Base-by-base conservation (phyloP, 2,329 filamentous ascomycete genomes). In the Xylariaceae sp. region DNA sequence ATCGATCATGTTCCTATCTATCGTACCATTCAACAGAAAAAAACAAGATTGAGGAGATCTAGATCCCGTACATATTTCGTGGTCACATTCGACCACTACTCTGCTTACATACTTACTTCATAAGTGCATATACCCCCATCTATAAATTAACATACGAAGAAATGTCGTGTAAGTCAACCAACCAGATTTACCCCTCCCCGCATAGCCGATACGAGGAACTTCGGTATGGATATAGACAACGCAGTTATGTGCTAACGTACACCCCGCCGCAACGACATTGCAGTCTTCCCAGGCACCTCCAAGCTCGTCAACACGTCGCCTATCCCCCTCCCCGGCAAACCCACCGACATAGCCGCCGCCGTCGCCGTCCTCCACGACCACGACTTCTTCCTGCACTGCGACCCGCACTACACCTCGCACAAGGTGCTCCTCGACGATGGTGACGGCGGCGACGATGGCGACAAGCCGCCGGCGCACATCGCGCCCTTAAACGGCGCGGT, bases 341-440 rank as follows among this genome's bases (percentile, higher is more conserved):
- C 40, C 20, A 46, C 48, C 18, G 57, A 51, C 9, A 43, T 58
- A 10, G 61, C 62, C 42, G 57, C 60, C 23, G 69, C 67, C 48
- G 57, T 83, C 29, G 68, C 74, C 23, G 72, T 77, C 50, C 77
- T 85, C 26, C 81, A 82, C 21, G 76, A 81, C 63, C 79, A 82
- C 62, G 74, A 73, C 32, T 79, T 80, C 70, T 80, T 83, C 68
- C 73, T 85, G 44, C 60, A 71, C 42, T 81, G 79, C 70, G 77
- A 83, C 60, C 81, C 82, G 46, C 80, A 82, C 70, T 79, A 75
- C 59, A 10, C 54, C 66, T 47, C 56, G 65, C 43, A 57, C 61
- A 4, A 46, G 60, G 20, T 46, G 64, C 12, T 52, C 59, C 32
- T 50, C 54, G 26, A 62, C 67, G 10, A 64, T 65, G 19, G 61